These are phyloP conservation scores for Curvularia sp. DNA, from an alignment of 2,329 filamentous ascomycete species.

Conservation along the genomic window DNA sequence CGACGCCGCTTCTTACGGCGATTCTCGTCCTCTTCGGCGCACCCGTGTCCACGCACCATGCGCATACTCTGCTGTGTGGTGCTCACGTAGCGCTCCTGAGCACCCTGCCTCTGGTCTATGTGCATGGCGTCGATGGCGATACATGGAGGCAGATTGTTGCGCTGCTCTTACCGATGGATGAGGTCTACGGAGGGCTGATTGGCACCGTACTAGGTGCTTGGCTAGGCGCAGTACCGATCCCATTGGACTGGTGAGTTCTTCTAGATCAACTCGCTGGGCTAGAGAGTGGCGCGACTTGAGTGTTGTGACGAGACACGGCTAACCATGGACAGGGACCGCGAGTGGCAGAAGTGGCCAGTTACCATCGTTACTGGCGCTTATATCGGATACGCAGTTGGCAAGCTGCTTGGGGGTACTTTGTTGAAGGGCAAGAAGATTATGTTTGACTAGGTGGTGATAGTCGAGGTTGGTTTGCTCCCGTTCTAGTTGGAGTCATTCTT, in stretches of 20 bases:
- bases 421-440: slow-evolving; percentile 57
- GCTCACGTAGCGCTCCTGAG: slow-evolving; percentile 82
- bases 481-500: not conserved
- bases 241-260: slow-evolving; percentile 78
- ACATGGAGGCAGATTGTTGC: slow-evolving; percentile 76
- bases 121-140: slow-evolving; percentile 75
- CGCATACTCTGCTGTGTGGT: slow-evolving; percentile 80
- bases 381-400: slow-evolving; percentile 76
- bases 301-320: not conserved
- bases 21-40: slow-evolving; percentile 88
- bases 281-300: not conserved
- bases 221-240: slow-evolving; percentile 93
- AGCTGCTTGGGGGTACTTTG: slow-evolving; percentile 63
- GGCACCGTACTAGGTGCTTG: slow-evolving; percentile 84
- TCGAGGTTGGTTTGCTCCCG: not conserved
- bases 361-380: slow-evolving; percentile 88
- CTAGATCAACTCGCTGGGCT: too few relatives aligned
- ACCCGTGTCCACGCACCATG: slow-evolving; percentile 80
- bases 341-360: slow-evolving; percentile 98
- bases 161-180: slow-evolving; percentile 77
- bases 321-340: slow-evolving; percentile 72
- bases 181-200: slow-evolving; percentile 81
- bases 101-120: slow-evolving; percentile 82
- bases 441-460: slow-evolving; percentile 45
- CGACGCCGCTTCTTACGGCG: slow-evolving; percentile 64